Evolutionary conservation across 352 stramenopile genomes (phyloP), one percentile per base, ranked within the genome.

Genomic region (Globisporangium middletonii): DNA sequence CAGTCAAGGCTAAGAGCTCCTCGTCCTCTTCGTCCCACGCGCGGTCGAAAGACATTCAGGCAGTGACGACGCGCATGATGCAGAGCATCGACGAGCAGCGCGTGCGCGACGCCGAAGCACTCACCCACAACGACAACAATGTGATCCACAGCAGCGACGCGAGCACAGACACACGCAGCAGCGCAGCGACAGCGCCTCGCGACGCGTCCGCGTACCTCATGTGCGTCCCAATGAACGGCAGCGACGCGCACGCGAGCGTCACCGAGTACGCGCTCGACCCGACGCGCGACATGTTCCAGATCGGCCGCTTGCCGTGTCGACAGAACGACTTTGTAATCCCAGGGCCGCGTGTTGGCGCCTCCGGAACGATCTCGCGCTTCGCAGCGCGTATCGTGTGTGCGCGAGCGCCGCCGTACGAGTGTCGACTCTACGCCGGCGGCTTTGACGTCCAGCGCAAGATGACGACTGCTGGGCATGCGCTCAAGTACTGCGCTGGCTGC

Each of bases 241-340:
- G 65, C 16, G 78, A 90, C 52, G 55, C 67, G 13, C 67, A 77
- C 51, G 78, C 67, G 9, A 83, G 71, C 47, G 62, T 90, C 33
- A 88, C 75, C 12, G 83, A 92, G 66, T 92, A 86, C 57, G 60
- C 69, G 42, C 50, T 60, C 4, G 77, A 89, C 37, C 13, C 57
- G 8, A 61, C 47, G 28, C 61, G 62, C 19, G 83, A 92, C 51
- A 83, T 92, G 79, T 92, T 89, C 60, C 83, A 92, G 68, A 88
- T 92, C 51, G 83, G 83, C 18, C 79, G 83, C 33, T 85, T 89
- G 77, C 83, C 83, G 15, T 89, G 79, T 50, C 60, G 55, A 0
- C 73, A 87, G 53, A 92, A 92, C 60, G 79, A 90, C 59, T 85
- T 92, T 33, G 77, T 89, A 37, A 84, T 92, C 46, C 83, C 83